phyloP scores from a whole-genome alignment of 208 protist genomes.

The Tritrichomonas foetus region DNA sequence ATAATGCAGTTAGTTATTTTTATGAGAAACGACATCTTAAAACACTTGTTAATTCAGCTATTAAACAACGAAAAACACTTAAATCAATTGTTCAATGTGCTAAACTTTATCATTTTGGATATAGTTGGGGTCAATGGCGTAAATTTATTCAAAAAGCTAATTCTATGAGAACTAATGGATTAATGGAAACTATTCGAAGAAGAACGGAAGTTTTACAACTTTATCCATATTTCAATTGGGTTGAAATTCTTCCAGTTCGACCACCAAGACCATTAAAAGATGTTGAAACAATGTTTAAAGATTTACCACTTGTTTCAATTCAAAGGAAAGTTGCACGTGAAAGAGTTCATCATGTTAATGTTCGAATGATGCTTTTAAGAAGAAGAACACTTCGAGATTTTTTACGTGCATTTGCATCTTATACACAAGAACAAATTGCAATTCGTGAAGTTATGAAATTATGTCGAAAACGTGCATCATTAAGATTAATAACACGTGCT shows the following conservation, averaged over 20 bases:
- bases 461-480: background rate
- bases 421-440: slow-evolving; percentile 12
- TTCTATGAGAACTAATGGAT: background rate
- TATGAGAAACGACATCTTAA: background rate
- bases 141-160: background rate
- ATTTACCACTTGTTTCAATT: background rate
- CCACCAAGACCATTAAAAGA: slow-evolving; percentile 30
- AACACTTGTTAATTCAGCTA: background rate
- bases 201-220: background rate
- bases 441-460: background rate
- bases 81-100: background rate
- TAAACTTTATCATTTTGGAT: background rate
- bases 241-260: background rate
- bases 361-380: background rate
- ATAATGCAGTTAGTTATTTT: background rate
- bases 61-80: background rate
- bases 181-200: slow-evolving; percentile 11
- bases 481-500: background rate
- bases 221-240: background rate
- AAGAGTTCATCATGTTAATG: slow-evolving; percentile 25
- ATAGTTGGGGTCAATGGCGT: background rate
- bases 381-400: slow-evolving; percentile 17
- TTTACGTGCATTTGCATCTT: background rate
- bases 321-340: slow-evolving; percentile 20
- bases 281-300: background rate